These are phyloP conservation scores for Malus sylvestris DNA, from an alignment of 306 rosid genomes.

Conservation along the genomic window DNA sequence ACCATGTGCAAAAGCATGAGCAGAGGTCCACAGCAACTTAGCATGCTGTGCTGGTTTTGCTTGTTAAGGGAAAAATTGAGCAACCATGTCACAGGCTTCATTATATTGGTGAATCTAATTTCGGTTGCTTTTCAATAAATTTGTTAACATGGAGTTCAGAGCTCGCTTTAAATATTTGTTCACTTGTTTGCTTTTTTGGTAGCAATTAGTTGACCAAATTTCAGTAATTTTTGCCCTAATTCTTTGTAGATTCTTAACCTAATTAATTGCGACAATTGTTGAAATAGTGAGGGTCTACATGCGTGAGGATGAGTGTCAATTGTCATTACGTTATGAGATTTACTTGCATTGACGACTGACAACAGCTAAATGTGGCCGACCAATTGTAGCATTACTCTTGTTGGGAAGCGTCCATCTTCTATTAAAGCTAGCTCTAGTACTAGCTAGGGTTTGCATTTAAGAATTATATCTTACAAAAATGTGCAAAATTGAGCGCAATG, in stretches of 20 bases:
- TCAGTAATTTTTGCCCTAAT: not conserved
- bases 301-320: too few species aligned
- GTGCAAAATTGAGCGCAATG: too few species aligned
- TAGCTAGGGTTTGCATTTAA: too few species aligned
- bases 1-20: conserved; percentile 9
- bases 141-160: not conserved
- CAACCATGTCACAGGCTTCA: not conserved
- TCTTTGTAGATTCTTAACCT: not conserved
- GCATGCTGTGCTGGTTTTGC: conserved; percentile 1
- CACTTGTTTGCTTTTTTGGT: not conserved
- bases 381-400: too few species aligned
- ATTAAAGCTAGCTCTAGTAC: not conserved
- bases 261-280: too few species aligned
- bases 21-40: not conserved
- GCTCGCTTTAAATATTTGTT: not conserved
- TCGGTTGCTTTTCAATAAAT: not conserved
- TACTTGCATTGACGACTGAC: too few species aligned
- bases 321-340: too few species aligned
- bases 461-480: too few species aligned
- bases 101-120: not conserved
- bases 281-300: not conserved
- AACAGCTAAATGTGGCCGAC: too few species aligned
- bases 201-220: not conserved
- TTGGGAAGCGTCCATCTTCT: too few species aligned
- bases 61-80: not conserved